Conservation (phyloP, 148 eudicot species). For the Hydrangea macrophylla region DNA sequence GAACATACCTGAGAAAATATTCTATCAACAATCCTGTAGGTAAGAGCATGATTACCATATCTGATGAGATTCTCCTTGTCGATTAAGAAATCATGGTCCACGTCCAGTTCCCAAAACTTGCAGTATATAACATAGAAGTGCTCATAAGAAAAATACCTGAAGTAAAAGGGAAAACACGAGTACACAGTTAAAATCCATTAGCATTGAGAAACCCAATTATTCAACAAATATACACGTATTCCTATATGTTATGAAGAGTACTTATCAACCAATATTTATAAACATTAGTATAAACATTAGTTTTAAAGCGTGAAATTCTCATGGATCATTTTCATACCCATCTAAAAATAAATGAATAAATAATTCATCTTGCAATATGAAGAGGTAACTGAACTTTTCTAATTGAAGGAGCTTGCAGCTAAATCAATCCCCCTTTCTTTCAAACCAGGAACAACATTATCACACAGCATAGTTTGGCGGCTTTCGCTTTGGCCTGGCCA, state of each 20-base stretch:
- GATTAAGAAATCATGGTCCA: conserved; percentile 23
- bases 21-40: conserved; percentile 23
- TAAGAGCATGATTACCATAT: conserved; percentile 26
- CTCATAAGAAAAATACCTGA: conserved; percentile 23
- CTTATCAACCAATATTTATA: no score
- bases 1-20: conserved; percentile 22
- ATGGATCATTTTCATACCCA: no score
- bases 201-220: not conserved
- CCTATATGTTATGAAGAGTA: not conserved
- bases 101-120: conserved; percentile 27
- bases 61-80: conserved; percentile 26
- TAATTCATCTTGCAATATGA: not conserved
- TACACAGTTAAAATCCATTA: not conserved
- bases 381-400: not conserved
- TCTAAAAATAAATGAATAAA: not conserved
- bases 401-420: not conserved
- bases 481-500: no score
- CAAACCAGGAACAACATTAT: no score
- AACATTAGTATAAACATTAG: no score
- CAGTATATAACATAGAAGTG: conserved; percentile 25
- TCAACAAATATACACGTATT: not conserved
- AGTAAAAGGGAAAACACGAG: not conserved
- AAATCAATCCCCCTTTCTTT: not conserved
- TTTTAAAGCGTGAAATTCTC: no score
- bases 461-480: no score